Conservation (phyloP, 352 stramenopile genomes). For the Pythium graminicola region DNA sequence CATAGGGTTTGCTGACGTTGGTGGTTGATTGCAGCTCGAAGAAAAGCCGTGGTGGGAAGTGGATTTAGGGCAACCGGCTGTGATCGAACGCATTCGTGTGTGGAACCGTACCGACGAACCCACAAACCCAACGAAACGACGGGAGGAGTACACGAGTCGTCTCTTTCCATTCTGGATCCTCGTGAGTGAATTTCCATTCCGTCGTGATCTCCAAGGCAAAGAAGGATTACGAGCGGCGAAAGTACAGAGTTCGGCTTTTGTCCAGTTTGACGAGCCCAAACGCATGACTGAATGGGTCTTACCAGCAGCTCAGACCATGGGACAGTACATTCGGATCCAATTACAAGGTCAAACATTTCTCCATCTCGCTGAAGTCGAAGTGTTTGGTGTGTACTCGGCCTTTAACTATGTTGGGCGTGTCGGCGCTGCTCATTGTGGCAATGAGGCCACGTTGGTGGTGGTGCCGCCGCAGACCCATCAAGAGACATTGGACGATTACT, state of each 20-base stretch:
- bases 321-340: constrained; percentile 82
- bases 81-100: constrained; percentile 76
- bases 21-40: constrained; percentile 80
- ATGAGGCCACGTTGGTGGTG: constrained; percentile 86
- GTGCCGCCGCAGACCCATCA: constrained; percentile 42
- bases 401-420: constrained; percentile 82
- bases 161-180: constrained; percentile 93
- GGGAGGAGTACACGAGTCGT: constrained; percentile 68
- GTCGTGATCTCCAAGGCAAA: constrained; percentile 58
- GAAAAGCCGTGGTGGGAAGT: constrained; percentile 93
- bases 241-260: constrained; percentile 65
- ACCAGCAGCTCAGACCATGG: constrained; percentile 74
- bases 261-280: constrained; percentile 68
- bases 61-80: constrained; percentile 72
- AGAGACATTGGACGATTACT: constrained; percentile 71
- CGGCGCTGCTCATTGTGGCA: constrained; percentile 65
- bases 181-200: constrained; percentile 85
- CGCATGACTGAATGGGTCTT: constrained; percentile 86
- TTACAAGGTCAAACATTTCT: constrained; percentile 86
- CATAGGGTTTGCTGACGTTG: no score
- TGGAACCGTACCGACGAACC: constrained; percentile 92
- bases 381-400: constrained; percentile 87
- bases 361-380: constrained; percentile 87
- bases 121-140: constrained; percentile 57
- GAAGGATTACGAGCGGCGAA: constrained; percentile 82